Evolutionary conservation across 805 yeast genomes (phyloP).

Genomic region (Clavispora carvajalis): DNA sequence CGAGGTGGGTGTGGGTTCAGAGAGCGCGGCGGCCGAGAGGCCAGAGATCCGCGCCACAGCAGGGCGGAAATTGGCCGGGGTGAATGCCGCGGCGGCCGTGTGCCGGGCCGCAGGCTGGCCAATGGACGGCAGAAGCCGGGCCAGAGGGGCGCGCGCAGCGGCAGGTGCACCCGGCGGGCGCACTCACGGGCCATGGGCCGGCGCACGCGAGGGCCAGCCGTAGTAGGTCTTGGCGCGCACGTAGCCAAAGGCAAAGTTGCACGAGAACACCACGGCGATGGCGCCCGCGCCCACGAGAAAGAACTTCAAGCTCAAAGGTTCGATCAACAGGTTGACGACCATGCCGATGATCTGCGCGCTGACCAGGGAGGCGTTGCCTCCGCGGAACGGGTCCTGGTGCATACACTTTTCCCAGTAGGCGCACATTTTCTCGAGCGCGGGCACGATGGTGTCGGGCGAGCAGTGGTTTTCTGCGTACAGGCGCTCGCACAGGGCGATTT

Average conservation of each 20-base stretch:
- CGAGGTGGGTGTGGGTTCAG: no score
- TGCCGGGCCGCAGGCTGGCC: no score
- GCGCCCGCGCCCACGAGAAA: conserved; percentile 40
- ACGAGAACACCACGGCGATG: conserved; percentile 45
- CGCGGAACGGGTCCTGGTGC: conserved; percentile 48
- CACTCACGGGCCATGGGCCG: no score
- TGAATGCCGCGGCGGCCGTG: no score
- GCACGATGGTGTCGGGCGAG: conserved; percentile 47
- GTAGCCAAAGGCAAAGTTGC: conserved; percentile 65
- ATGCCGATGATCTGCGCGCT: conserved; percentile 61
- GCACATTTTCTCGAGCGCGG: conserved; percentile 56
- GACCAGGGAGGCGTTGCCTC: conserved; percentile 47
- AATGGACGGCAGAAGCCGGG: not conserved
- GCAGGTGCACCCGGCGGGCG: no score
- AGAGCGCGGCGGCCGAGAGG: no score
- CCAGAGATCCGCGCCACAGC: no score
- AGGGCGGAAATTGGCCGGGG: no score
- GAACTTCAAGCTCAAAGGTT: conserved; percentile 63
- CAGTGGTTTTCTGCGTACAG: conserved; percentile 55
- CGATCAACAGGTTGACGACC: conserved; percentile 56
- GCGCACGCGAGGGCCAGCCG: conserved; percentile 27
- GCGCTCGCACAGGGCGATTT: conserved; percentile 50
- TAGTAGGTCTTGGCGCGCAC: conserved; percentile 50
- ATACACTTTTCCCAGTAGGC: conserved; percentile 62
- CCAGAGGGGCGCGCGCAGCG: conserved; percentile 26